Evolutionary conservation across 1,139 yeast species (phyloP).

Genomic region (Pichia sp.): DNA sequence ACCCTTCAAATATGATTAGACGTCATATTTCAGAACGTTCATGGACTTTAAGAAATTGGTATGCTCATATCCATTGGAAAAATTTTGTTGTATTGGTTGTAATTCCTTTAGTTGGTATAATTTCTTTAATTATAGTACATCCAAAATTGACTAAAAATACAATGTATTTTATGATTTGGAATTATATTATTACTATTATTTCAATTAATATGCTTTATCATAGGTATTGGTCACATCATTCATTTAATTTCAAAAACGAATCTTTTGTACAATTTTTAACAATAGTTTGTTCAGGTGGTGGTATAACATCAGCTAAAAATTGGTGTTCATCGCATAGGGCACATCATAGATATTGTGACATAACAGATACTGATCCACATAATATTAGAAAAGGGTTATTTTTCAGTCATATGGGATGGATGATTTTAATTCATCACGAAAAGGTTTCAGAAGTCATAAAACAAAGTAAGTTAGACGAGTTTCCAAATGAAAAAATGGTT

Average conservation of each 20-base stretch:
- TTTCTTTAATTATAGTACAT: conserved; percentile 16
- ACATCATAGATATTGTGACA: conserved; percentile 61
- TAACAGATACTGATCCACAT: conserved; percentile 61
- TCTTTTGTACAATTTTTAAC: conserved; percentile 41
- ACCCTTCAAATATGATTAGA: conserved; percentile 17
- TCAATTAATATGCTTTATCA: conserved; percentile 56
- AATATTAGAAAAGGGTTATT: conserved; percentile 51
- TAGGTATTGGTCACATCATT: conserved; percentile 57
- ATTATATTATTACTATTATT: conserved; percentile 38
- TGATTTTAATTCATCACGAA: conserved; percentile 47
- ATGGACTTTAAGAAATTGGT: conserved; percentile 35
- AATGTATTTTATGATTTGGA: conserved; percentile 31
- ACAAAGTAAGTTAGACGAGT: conserved; percentile 32
- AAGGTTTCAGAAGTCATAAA: conserved; percentile 32
- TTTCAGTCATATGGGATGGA: conserved; percentile 64
- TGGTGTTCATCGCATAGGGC: conserved; percentile 67
- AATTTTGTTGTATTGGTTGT: conserved; percentile 25
- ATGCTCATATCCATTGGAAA: conserved; percentile 33
- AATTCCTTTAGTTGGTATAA: conserved; percentile 28
- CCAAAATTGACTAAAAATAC: conserved; percentile 24
- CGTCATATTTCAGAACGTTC: conserved; percentile 30
- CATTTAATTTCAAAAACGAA: conserved; percentile 36
- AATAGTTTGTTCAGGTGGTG: conserved; percentile 52
- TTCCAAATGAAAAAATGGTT: conserved; percentile 35
- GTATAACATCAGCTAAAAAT: conserved; percentile 54